phyloP scores from a whole-genome alignment of 176 grass and related monocot genomes.

The Aegilops umbellulata region DNA sequence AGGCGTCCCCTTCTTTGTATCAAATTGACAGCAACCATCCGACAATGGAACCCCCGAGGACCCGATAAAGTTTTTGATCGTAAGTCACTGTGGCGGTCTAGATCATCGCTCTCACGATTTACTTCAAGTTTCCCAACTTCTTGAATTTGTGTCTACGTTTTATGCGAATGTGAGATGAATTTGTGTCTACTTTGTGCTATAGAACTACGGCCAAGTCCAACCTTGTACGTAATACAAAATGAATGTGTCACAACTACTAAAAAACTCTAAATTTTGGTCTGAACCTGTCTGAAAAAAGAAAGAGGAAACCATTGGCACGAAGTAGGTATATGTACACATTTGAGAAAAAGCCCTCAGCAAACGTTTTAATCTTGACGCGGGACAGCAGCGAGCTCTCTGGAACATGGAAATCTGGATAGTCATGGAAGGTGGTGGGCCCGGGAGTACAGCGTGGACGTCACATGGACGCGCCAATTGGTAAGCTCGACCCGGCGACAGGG shows the following conservation, averaged over 20 bases:
- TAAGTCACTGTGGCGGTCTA: neutral
- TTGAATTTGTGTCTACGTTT: too few species aligned
- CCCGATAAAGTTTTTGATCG: neutral
- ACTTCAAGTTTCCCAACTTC: neutral
- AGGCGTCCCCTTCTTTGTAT: too few species aligned
- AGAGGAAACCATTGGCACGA: too few species aligned
- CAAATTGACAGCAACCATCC: too few species aligned
- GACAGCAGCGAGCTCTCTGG: neutral
- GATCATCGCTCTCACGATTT: neutral
- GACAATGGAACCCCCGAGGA: too few species aligned
- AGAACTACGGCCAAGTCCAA: neutral
- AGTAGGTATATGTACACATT: neutral
- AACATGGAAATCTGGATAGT: neutral
- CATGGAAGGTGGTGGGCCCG: conserved; percentile 11
- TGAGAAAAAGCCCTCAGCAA: neutral
- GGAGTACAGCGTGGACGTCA: conserved; percentile 34
- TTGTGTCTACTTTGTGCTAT: too few species aligned
- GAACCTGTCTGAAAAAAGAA: too few species aligned
- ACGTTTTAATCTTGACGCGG: neutral
- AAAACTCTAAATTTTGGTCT: too few species aligned
- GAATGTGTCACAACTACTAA: too few species aligned
- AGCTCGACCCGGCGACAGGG: neutral
- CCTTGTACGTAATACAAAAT: too few species aligned
- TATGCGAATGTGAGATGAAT: too few species aligned
- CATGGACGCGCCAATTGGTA: conserved; percentile 24